These are phyloP conservation scores for Ananas comosus DNA, from an alignment of 176 grass and related monocot species.

Conservation along the genomic window DNA sequence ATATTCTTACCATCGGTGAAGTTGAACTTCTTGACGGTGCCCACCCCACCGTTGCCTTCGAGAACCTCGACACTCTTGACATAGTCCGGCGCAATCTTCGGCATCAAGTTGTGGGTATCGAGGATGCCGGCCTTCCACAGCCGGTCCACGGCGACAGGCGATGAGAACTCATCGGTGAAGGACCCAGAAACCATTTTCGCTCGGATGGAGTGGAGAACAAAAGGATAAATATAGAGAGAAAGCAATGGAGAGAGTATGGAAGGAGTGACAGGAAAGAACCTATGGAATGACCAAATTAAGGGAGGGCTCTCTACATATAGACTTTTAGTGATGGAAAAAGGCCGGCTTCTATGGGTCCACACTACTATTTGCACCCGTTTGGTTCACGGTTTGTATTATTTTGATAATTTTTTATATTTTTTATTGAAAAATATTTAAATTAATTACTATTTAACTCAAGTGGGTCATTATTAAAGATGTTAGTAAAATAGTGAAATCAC, in stretches of 20 bases:
- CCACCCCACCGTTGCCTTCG: background rate
- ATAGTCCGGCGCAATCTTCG: background rate
- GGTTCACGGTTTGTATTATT: too few relatives aligned
- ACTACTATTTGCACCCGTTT: too few relatives aligned
- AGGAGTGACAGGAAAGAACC: background rate
- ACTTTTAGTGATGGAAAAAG: too few relatives aligned
- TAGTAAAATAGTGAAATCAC: too few relatives aligned
- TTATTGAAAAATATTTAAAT: too few relatives aligned
- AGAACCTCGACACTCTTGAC: background rate
- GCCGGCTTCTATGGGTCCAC: too few relatives aligned
- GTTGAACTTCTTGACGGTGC: slow-evolving; percentile 3
- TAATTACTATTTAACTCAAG: too few relatives aligned
- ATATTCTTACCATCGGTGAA: background rate
- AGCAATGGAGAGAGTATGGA: background rate
- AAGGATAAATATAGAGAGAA: background rate
- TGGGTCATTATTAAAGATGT: too few relatives aligned
- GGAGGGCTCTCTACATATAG: too few relatives aligned
- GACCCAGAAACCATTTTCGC: slow-evolving; percentile 3
- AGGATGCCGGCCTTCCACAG: slow-evolving; percentile 7
- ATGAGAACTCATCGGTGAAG: background rate
- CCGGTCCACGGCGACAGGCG: background rate
- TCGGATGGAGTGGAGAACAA: background rate
- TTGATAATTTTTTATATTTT: too few relatives aligned
- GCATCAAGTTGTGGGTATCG: background rate
- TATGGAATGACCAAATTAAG: background rate